These are phyloP conservation scores for Metarhizium rileyi DNA, from an alignment of 2,329 filamentous ascomycete genomes.

Conservation along the genomic window DNA sequence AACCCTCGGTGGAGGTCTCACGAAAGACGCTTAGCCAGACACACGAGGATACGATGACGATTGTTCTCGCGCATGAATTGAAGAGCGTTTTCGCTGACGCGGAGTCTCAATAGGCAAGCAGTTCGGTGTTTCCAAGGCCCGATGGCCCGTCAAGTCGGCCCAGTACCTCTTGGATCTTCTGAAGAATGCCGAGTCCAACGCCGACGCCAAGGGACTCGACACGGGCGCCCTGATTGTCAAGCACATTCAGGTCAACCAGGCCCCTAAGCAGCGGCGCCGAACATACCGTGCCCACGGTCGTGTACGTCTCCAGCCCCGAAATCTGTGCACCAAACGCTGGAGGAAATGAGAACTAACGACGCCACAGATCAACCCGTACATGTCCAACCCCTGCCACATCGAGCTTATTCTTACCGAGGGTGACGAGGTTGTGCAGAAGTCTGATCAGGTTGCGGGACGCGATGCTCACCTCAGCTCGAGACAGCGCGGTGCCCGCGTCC, in stretches of 20 bases:
- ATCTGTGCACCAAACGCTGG: neutral
- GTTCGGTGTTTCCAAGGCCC: conserved; percentile 94
- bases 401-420: conserved; percentile 98
- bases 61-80: too few relatives aligned
- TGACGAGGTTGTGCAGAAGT: conserved; percentile 93
- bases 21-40: too few relatives aligned
- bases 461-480: conserved; percentile 72
- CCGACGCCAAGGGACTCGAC: conserved; percentile 94
- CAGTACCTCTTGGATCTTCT: conserved; percentile 96
- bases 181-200: conserved; percentile 95
- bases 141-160: conserved; percentile 99
- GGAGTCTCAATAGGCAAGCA: conserved; percentile 69
- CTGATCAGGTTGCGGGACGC: conserved; percentile 66
- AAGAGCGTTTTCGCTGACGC: conserved; percentile 21
- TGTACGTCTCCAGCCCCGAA: conserved; percentile 53
- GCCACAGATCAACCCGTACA: conserved; percentile 97
- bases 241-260: conserved; percentile 99
- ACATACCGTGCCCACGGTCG: conserved; percentile 99
- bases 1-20: too few relatives aligned
- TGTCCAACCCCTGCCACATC: conserved; percentile 99
- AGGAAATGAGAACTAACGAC: conserved; percentile 17
- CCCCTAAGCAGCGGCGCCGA: conserved; percentile 96
- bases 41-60: too few relatives aligned
- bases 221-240: conserved; percentile 96
- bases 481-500: conserved; percentile 71